Evolutionary conservation across 805 yeast species (phyloP), one percentile per base, ranked within the genome.

Genomic region (Jamesozyma spencerorum): DNA sequence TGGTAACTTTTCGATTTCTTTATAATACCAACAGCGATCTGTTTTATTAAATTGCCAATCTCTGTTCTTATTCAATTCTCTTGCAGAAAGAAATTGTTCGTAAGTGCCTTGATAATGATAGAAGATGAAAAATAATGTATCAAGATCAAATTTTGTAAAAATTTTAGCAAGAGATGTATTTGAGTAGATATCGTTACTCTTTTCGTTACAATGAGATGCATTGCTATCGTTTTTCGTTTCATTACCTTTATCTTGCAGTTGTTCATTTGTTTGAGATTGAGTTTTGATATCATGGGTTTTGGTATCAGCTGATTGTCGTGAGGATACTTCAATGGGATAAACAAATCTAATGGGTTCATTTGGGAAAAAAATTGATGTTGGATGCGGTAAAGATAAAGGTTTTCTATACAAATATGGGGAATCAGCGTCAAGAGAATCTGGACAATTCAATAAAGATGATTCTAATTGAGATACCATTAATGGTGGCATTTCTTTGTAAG

Each of bases 401-500:
- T 86, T 53, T 79, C 57, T 74, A 72, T 60, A 59, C 12, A 55
- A 54, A 32, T 57, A 60, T 45, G 81, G 74, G 14, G 97, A 95
- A 53, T 90, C 97, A 2, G 94, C 81, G 58, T 90, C 94, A 43
- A 79, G 74, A 1, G 97, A 85, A 63, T 92, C 97, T 0, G 98
- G 97, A 58, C 97, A 86, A 53, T 84, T 83, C 50, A 85, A 67
- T 44, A 85, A 68, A 2, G 97, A 87, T 1, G 82, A 74, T 57
- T 85, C 94, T 48, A 90, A 67, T 50, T 58, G 61, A 27, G 58
- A 43, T 18, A 49, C 46, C 54, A 55, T 55, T 18, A 41, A 46
- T 15, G 46, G 44, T 18, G 62, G 53, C 58, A 61, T 53, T 31
- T 54, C 55, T 11, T 48, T 45, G 38, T 49, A 47, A 11, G 63